A percentile compares a stretch with the other conserved stretches of the same genome.
Conservation (phyloP, 305 asterid genomes). For the Fraxinus sp. region DNA sequence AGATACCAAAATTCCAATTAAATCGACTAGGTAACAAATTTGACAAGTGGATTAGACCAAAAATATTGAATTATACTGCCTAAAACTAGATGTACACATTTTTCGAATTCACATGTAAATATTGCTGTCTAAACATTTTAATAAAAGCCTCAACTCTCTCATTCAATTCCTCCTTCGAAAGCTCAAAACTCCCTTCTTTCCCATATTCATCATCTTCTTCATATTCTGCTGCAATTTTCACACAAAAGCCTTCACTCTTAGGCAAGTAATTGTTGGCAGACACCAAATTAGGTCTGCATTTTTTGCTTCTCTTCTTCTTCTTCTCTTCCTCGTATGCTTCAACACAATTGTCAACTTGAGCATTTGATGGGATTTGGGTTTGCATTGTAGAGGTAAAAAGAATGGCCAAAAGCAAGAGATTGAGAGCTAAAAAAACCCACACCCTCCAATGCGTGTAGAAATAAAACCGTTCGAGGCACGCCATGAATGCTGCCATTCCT, state of each 20-base stretch:
- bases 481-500: slow-evolving; percentile 75
- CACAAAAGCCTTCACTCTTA: not conserved
- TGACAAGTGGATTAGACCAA: not conserved
- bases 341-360: slow-evolving; percentile 14
- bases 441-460: slow-evolving; percentile 75
- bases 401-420: slow-evolving; percentile 76
- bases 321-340: slow-evolving; percentile 26
- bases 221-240: not conserved
- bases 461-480: slow-evolving; percentile 68
- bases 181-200: slow-evolving; percentile 17
- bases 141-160: slow-evolving; percentile 53
- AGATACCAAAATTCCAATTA: not conserved
- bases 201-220: slow-evolving; percentile 16
- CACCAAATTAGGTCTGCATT: not conserved
- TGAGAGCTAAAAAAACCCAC: slow-evolving; percentile 77
- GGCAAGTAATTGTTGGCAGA: not conserved
- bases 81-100: not conserved
- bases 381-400: slow-evolving; percentile 60
- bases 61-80: not conserved
- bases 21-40: not conserved
- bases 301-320: not conserved
- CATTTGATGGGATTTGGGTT: slow-evolving; percentile 15
- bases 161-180: slow-evolving; percentile 46
- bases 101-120: not conserved
- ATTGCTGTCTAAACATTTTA: slow-evolving; percentile 46